These are phyloP conservation scores for Moesziomyces sp. DNA, from an alignment of 1,284 basidiomycete genomes.

Conservation along the genomic window DNA sequence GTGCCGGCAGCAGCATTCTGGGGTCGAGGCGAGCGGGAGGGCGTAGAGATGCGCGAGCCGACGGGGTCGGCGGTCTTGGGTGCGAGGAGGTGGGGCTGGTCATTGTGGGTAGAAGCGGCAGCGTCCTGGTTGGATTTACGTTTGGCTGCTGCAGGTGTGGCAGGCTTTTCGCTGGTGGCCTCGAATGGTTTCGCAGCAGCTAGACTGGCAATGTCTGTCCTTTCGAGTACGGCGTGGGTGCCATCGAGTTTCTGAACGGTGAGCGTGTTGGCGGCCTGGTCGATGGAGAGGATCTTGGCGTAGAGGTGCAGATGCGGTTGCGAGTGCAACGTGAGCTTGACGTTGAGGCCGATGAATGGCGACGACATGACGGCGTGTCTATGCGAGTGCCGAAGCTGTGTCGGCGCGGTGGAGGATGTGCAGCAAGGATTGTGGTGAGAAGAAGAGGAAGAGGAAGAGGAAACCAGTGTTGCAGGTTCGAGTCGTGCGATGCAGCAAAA, in stretches of 20 bases:
- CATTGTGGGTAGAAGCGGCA: not conserved
- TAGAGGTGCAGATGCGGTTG: constrained; percentile 20
- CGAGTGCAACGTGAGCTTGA: constrained; percentile 43
- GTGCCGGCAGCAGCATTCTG: constrained; percentile 17
- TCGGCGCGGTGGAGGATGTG: not conserved
- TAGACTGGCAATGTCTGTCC: constrained; percentile 40
- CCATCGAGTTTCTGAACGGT: constrained; percentile 46
- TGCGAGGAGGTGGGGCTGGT: constrained; percentile 11
- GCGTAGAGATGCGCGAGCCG: constrained; percentile 33
- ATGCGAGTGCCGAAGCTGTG: not conserved
- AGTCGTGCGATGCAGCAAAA: not conserved
- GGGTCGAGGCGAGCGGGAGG: constrained; percentile 42
- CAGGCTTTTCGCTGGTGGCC: not conserved
- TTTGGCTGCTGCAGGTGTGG: not conserved
- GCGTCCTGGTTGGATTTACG: not conserved
- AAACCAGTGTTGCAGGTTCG: not conserved
- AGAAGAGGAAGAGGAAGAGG: constrained; percentile 1
- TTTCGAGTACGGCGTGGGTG: constrained; percentile 23
- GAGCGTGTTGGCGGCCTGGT: constrained; percentile 40
- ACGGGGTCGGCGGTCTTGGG: constrained; percentile 15
- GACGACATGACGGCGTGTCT: constrained; percentile 25
- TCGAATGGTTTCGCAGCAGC: constrained; percentile 19
- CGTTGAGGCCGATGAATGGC: constrained; percentile 40
- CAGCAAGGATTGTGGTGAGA: not conserved
- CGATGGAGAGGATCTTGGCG: constrained; percentile 45